Evolutionary conservation across 768 basidiomycete species (phyloP), one percentile per base, ranked within the genome.

Genomic region (Pulveroboletus frians): DNA sequence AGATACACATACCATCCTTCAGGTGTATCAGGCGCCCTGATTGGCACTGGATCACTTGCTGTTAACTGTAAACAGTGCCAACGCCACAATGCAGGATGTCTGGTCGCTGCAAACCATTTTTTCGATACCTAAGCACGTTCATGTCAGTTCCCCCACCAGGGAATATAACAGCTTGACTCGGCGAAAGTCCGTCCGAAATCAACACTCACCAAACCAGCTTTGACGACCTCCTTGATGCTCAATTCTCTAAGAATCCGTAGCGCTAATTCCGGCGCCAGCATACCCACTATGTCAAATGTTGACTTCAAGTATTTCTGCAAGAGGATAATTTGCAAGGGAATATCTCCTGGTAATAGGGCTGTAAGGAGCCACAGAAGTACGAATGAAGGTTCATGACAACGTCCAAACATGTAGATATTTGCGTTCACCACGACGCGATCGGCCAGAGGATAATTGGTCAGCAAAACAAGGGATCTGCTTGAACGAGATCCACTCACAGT

Each of bases 291-390:
- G 61, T 95, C 92, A 58, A 88, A 88, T 6, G 88, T 86, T 11
- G 86, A 86, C 57, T 77, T 81, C 31, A 79, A 77, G 56, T 95
- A 93, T 65, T 91, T 90, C 66, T 92, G 81, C 15, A 95, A 77
- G 3, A 90, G 79, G 1, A 86, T 75, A 38, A 94, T 90, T 64
- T 92, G 92, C 6, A 88, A 74, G 10, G 79, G 80, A 29, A 93
- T 88, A 57, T 93, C 92, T 29, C 89, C 88, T 0, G 92, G 91
- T 54, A 89, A 73, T 66, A 85, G 81, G 10, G 85, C 87, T 87
- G 52, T 23, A 49, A 29, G 17, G 29, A 36, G 40, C 5, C 49
- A 43, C 39, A 46, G 42, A 23, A 49, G 51, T 40, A 44, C 35
- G 45, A 46, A 49, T 43, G 39, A 54, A 45, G 27, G 54, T 41